A percentile compares a stretch with the other conserved stretches of the same genome.
These are phyloP conservation scores for Phytophthora meadii DNA, from an alignment of 352 stramenopile species.

Conservation along the genomic window DNA sequence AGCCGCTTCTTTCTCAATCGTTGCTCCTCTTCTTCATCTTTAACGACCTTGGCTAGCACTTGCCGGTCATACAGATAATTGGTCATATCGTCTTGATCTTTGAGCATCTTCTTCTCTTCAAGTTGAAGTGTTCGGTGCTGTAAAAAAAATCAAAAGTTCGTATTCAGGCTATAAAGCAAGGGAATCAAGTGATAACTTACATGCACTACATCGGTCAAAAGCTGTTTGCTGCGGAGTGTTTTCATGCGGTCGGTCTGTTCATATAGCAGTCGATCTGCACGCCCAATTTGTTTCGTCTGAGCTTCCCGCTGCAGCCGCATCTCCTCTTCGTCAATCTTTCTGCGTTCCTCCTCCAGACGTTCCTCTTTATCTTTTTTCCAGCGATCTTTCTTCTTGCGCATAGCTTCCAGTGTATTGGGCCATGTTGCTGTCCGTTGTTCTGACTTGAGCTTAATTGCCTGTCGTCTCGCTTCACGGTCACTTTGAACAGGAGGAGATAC, in stretches of 20 bases:
- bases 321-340: slow-evolving; percentile 84
- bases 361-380: slow-evolving; percentile 93
- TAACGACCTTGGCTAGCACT: slow-evolving; percentile 55
- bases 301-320: slow-evolving; percentile 70
- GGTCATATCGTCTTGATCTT: slow-evolving; percentile 70
- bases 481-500: slow-evolving; percentile 72
- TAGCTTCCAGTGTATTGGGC: slow-evolving; percentile 93
- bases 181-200: slow-evolving; percentile 27
- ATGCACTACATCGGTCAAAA: slow-evolving; percentile 88
- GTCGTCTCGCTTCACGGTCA: slow-evolving; percentile 68
- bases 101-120: slow-evolving; percentile 67
- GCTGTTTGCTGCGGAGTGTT: slow-evolving; percentile 84
- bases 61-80: slow-evolving; percentile 59
- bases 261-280: slow-evolving; percentile 87
- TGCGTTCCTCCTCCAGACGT: slow-evolving; percentile 74
- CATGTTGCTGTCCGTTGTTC: slow-evolving; percentile 85
- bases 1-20: slow-evolving; percentile 50
- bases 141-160: slow-evolving; percentile 3
- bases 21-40: slow-evolving; percentile 63
- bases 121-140: slow-evolving; percentile 85
- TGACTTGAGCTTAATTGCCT: slow-evolving; percentile 77
- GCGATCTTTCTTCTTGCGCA: slow-evolving; percentile 89
- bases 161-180: background rate
- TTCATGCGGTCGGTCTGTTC: slow-evolving; percentile 95
- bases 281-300: slow-evolving; percentile 85